A percentile compares a stretch with the other conserved stretches of the same genome.
These are phyloP conservation scores for Monosporascus sp. DNA, from an alignment of 2,329 filamentous ascomycete species.

Conservation along the genomic window DNA sequence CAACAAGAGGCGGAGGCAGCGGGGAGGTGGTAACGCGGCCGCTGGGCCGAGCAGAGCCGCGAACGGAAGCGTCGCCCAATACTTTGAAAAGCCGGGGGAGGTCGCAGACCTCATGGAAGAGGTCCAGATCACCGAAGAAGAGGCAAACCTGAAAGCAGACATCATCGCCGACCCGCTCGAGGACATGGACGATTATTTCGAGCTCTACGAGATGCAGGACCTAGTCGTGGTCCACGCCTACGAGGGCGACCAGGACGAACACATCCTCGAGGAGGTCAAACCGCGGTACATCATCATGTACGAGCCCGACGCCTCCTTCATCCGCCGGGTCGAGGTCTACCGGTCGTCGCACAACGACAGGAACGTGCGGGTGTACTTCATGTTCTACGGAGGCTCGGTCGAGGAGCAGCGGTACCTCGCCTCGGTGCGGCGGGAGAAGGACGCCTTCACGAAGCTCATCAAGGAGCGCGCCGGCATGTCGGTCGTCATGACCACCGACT, in stretches of 20 bases:
- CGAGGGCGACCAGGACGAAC: constrained; percentile 92
- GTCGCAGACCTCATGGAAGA: constrained; percentile 79
- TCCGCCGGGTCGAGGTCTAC: constrained; percentile 91
- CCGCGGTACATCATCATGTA: constrained; percentile 98
- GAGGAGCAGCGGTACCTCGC: constrained; percentile 93
- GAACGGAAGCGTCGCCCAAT: constrained; percentile 68
- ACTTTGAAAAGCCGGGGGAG: constrained; percentile 77
- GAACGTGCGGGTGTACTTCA: constrained; percentile 88
- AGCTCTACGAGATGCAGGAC: constrained; percentile 87
- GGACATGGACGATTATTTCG: constrained; percentile 87
- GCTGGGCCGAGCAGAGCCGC: constrained; percentile 58
- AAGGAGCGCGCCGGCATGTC: constrained; percentile 93
- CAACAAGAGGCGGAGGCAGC: constrained; percentile 80
- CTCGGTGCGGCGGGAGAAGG: constrained; percentile 88
- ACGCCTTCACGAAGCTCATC: constrained; percentile 91
- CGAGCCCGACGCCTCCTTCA: constrained; percentile 91
- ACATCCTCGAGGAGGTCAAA: constrained; percentile 89
- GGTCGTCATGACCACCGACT: constrained; percentile 71
- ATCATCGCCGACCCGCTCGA: constrained; percentile 73
- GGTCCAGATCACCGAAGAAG: constrained; percentile 73
- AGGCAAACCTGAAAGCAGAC: constrained; percentile 70
- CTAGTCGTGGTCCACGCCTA: constrained; percentile 88
- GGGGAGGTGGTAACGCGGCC: constrained; percentile 66
- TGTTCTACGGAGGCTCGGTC: constrained; percentile 92
- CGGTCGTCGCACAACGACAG: constrained; percentile 87